A percentile compares a stretch with the other conserved stretches of the same genome.
These are phyloP conservation scores for Colletotrichum cereale DNA, from an alignment of 2,329 filamentous ascomycete genomes.

Conservation along the genomic window DNA sequence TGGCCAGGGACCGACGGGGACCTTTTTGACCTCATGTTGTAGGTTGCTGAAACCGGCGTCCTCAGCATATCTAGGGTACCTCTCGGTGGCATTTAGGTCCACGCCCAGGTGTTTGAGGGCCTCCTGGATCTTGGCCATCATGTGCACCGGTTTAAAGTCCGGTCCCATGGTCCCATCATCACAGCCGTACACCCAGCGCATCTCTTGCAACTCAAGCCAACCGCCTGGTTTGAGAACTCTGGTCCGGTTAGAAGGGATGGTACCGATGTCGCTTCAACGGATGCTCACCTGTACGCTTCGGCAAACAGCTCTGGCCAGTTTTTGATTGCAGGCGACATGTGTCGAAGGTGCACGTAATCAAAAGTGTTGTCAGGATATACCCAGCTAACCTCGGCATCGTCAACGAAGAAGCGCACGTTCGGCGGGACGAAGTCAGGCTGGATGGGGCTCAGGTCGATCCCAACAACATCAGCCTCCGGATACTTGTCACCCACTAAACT, in stretches of 20 bases:
- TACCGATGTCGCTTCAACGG: slow-evolving; percentile 39
- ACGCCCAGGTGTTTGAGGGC: background rate
- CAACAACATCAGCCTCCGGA: slow-evolving; percentile 18
- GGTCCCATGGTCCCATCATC: slow-evolving; percentile 54
- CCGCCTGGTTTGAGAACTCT: slow-evolving; percentile 56
- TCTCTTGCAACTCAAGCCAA: slow-evolving; percentile 59
- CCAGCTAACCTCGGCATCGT: slow-evolving; percentile 57
- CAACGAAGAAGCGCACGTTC: slow-evolving; percentile 62
- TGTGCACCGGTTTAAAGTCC: slow-evolving; percentile 10
- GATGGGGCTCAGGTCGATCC: slow-evolving; percentile 31
- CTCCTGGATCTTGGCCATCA: background rate
- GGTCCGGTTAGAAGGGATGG: background rate
- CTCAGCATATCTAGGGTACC: background rate
- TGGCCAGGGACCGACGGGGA: slow-evolving; percentile 65
- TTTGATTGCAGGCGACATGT: slow-evolving; percentile 51
- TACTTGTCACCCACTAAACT: slow-evolving; percentile 46
- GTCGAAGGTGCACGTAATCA: slow-evolving; percentile 55
- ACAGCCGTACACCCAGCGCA: slow-evolving; percentile 52
- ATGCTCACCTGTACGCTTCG: no score
- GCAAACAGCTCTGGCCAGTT: slow-evolving; percentile 55
- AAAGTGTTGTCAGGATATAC: slow-evolving; percentile 55
- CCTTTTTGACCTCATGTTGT: slow-evolving; percentile 53
- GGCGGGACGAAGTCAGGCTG: slow-evolving; percentile 54
- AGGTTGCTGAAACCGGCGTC: slow-evolving; percentile 51
- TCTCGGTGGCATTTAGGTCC: background rate